Evolutionary conservation across 257 asterid species (phyloP).

Genomic region (Mitragyna speciosa): DNA sequence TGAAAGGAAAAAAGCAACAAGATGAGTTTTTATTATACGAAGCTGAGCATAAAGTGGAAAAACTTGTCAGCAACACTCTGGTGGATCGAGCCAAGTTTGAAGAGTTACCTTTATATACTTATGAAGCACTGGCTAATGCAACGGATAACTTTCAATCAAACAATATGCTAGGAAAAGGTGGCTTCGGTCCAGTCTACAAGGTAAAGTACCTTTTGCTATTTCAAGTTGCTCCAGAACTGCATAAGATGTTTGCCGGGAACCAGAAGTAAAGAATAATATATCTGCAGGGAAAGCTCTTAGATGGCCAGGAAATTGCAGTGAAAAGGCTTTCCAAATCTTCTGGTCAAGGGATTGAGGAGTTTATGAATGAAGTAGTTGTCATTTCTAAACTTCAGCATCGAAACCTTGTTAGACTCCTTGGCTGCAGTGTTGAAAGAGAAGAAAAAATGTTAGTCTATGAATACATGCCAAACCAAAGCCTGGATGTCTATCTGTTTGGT

Average conservation of each 20-base stretch:
- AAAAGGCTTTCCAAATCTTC: conserved; percentile 39
- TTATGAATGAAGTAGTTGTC: conserved; percentile 51
- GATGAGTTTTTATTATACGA: too few relatives aligned
- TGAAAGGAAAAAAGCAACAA: too few relatives aligned
- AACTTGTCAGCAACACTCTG: too few relatives aligned
- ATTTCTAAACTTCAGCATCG: conserved; percentile 52
- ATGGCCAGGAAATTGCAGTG: conserved; percentile 24
- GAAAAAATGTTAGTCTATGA: conserved; percentile 60
- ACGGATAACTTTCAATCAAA: conserved; percentile 40
- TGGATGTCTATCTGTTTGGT: conserved; percentile 24
- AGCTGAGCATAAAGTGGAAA: too few relatives aligned
- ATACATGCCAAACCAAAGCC: conserved; percentile 55
- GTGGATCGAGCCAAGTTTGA: background rate
- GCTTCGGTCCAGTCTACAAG: conserved; percentile 67
- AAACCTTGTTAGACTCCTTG: conserved; percentile 53
- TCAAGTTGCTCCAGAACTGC: too few relatives aligned
- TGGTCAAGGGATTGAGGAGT: conserved; percentile 51
- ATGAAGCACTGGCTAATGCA: conserved; percentile 37
- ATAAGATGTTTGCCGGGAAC: too few relatives aligned
- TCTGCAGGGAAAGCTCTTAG: conserved; percentile 16
- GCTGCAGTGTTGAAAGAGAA: conserved; percentile 46
- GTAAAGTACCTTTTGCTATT: conserved; percentile 18
- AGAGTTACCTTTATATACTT: conserved; percentile 6
- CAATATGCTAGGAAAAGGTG: conserved; percentile 54
- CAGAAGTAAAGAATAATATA: too few relatives aligned